Percentiles rank a stretch among this genome's conserved stretches.
These are phyloP conservation scores for Suillus hirtellus DNA, from an alignment of 768 basidiomycete genomes.

Conservation along the genomic window DNA sequence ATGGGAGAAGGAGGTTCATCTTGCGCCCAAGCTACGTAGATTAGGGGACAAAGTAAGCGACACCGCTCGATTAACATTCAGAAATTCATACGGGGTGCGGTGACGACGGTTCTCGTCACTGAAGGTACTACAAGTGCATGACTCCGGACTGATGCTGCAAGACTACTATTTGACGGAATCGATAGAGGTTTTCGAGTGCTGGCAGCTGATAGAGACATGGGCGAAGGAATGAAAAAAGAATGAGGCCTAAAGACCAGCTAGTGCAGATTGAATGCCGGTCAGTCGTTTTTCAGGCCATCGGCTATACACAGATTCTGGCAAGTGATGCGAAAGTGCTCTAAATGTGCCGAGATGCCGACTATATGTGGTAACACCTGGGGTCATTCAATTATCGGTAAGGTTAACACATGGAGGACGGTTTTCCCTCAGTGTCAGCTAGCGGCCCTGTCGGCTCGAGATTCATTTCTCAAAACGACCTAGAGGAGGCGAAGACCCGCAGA, in stretches of 20 bases:
- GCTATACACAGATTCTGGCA: neutral
- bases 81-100: conserved; percentile 62
- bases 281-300: neutral
- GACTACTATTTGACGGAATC: conserved; percentile 27
- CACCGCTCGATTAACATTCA: conserved; percentile 1
- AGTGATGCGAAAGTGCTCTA: no score
- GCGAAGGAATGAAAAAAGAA: neutral
- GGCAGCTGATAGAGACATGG: conserved; percentile 20
- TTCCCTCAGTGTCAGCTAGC: conserved; percentile 72
- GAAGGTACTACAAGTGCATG: conserved; percentile 34
- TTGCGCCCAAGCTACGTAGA: conserved; percentile 70
- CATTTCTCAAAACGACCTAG: conserved; percentile 77
- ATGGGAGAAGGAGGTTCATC: conserved; percentile 81
- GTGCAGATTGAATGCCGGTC: neutral
- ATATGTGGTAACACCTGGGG: neutral
- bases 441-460: conserved; percentile 77
- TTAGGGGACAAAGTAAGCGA: conserved; percentile 10
- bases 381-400: neutral
- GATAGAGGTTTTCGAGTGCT: conserved; percentile 18
- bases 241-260: neutral
- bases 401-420: conserved; percentile 56
- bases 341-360: conserved; percentile 3
- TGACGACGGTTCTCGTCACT: conserved; percentile 57
- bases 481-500: conserved; percentile 63
- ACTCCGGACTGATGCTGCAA: conserved; percentile 30